phyloP scores from a whole-genome alignment of 2,329 filamentous ascomycete genomes.

The Botrytis byssoidea region DNA sequence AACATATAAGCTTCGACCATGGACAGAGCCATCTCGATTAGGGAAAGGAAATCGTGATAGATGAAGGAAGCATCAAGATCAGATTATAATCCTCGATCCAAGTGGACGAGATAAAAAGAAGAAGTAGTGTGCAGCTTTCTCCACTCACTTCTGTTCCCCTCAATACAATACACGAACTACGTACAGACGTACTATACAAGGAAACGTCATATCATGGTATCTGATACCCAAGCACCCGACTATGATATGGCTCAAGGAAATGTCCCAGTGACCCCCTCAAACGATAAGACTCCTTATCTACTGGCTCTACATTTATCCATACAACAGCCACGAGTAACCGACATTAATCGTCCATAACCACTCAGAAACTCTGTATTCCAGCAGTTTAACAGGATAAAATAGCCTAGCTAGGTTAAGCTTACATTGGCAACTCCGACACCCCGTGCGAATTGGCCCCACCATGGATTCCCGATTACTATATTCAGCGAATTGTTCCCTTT shows the following conservation, averaged over 20 bases:
- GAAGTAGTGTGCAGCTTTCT: slow-evolving; percentile 8
- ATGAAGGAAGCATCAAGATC: background rate
- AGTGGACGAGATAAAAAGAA: slow-evolving; percentile 13
- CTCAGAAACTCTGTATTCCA: background rate
- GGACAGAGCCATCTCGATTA: slow-evolving; percentile 9
- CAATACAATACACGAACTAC: background rate
- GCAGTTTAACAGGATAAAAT: slow-evolving; percentile 12
- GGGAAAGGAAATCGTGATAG: slow-evolving; percentile 19
- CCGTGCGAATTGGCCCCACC: slow-evolving; percentile 8
- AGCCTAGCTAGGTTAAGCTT: slow-evolving; percentile 16
- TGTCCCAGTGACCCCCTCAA: background rate
- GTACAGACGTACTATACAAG: slow-evolving; percentile 4
- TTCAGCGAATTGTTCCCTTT: slow-evolving; percentile 20
- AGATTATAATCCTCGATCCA: background rate
- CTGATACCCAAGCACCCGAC: background rate
- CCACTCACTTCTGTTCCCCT: background rate
- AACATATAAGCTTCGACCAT: background rate
- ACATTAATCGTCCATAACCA: background rate
- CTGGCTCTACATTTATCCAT: background rate
- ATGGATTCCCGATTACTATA: slow-evolving; percentile 9
- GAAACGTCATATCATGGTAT: slow-evolving; percentile 1
- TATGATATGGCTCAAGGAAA: background rate
- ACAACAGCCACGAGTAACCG: background rate
- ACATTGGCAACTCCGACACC: slow-evolving; percentile 1
- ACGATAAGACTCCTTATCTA: slow-evolving; percentile 14